Percentiles rank a stretch among this genome's conserved stretches.
These are phyloP conservation scores for Cercospora sojina DNA, from an alignment of 2,329 filamentous ascomycete species.

Conservation along the genomic window DNA sequence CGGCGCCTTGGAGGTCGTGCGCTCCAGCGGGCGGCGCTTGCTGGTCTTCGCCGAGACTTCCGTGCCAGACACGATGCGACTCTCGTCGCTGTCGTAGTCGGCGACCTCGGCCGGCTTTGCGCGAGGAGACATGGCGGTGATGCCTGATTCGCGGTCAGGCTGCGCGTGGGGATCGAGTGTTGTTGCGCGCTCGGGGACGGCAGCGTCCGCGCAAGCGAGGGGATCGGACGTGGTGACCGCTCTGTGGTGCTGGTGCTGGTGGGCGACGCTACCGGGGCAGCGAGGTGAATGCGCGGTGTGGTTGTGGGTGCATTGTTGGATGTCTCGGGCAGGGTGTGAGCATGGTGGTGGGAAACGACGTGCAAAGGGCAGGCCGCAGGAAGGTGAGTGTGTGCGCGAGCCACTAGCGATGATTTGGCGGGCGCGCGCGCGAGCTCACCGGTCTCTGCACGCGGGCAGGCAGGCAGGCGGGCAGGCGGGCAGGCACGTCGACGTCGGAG, in stretches of 20 bases:
- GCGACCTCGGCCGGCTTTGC: conserved; percentile 35
- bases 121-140: conserved; percentile 13
- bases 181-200: conserved; percentile 12
- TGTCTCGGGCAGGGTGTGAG: conserved; percentile 27
- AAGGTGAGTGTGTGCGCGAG: conserved; percentile 35
- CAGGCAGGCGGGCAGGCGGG: conserved; percentile 7
- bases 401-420: conserved; percentile 11
- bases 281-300: conserved; percentile 4
- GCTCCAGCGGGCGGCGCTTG: conserved; percentile 28
- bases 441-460: conserved; percentile 18
- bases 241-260: not conserved
- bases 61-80: conserved; percentile 47
- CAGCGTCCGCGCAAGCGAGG: conserved; percentile 10
- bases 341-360: conserved; percentile 23
- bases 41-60: conserved; percentile 46
- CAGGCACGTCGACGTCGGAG: too few species aligned
- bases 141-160: conserved; percentile 1
- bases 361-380: conserved; percentile 16
- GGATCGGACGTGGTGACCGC: not conserved
- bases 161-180: not conserved
- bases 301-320: conserved; percentile 24
- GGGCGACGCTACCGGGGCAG: not conserved
- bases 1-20: conserved; percentile 33
- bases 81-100: conserved; percentile 46
- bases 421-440: conserved; percentile 11